Evolutionary conservation across 208 protist genomes (phyloP).

Genomic region (Acanthamoeba triangularis): DNA sequence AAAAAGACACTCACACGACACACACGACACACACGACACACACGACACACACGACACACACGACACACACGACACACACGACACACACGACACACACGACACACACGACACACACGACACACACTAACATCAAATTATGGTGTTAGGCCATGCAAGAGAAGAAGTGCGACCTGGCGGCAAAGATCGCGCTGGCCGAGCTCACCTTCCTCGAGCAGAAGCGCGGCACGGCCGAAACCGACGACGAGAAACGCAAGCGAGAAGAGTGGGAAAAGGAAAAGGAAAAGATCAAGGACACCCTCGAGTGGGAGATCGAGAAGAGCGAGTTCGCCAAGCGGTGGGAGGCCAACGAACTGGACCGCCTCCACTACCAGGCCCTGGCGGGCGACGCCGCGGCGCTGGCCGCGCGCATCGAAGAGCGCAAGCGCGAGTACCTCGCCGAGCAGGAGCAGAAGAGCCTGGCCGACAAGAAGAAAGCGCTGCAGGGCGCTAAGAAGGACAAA

Average conservation of each 20-base stretch:
- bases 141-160: slow-evolving; percentile 39
- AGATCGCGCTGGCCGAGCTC: not conserved
- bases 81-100: no score
- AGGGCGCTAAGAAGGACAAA: not conserved
- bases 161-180: not conserved
- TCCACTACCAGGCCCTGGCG: not conserved
- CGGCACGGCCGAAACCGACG: not conserved
- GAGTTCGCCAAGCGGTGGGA: slow-evolving; percentile 35
- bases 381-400: slow-evolving; percentile 1
- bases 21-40: no score
- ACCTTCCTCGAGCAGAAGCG: not conserved
- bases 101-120: no score
- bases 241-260: not conserved
- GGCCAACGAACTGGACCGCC: slow-evolving; percentile 14
- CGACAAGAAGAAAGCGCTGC: not conserved
- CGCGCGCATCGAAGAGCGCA: not conserved
- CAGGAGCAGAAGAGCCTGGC: not conserved
- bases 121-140: no score
- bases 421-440: not conserved
- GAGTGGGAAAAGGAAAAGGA: slow-evolving; percentile 9
- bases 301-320: slow-evolving; percentile 60
- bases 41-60: not conserved
- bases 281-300: slow-evolving; percentile 42
- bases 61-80: no score
- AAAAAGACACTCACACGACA: not conserved